Evolutionary conservation across 116 monocot genomes (phyloP).

Genomic region (Trichopus zeylanicus): DNA sequence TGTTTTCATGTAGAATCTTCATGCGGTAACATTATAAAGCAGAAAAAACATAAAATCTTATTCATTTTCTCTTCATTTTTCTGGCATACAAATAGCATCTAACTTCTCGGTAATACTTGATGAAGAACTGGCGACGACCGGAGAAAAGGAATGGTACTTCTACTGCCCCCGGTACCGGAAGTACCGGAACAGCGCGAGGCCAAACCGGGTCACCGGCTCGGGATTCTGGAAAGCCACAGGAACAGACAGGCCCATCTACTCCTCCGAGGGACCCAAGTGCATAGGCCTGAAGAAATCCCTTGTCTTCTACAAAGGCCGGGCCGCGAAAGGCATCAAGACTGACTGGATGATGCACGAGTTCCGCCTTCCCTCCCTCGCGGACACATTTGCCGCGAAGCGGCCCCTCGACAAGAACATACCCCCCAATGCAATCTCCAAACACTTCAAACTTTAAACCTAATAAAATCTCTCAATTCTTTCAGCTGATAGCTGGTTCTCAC

Average conservation of each 20-base stretch:
- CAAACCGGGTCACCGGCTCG: slow-evolving; percentile 22
- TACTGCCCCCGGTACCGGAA: slow-evolving; percentile 25
- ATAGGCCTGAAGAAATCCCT: slow-evolving; percentile 31
- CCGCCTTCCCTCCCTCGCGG: slow-evolving; percentile 13
- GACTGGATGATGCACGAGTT: slow-evolving; percentile 38
- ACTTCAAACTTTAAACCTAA: neutral
- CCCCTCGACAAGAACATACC: slow-evolving; percentile 2
- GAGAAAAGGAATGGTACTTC: slow-evolving; percentile 32
- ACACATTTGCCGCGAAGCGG: neutral
- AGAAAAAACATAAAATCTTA: no score
- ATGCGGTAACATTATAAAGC: no score
- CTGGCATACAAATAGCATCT: no score
- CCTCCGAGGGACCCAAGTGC: slow-evolving; percentile 17
- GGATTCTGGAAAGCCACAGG: slow-evolving; percentile 32
- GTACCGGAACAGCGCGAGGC: slow-evolving; percentile 24
- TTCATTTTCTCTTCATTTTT: no score
- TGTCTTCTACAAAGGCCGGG: slow-evolving; percentile 23
- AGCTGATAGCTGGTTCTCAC: no score
- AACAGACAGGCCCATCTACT: slow-evolving; percentile 22
- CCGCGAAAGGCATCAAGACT: slow-evolving; percentile 23
- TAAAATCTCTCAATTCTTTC: no score
- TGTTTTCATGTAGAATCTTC: no score
- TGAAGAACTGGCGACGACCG: slow-evolving; percentile 10
- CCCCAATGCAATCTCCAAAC: neutral
- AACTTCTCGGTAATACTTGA: no score